A percentile compares a stretch with the other conserved stretches of the same genome.
phyloP scores from a whole-genome alignment of 1,284 basidiomycete species.

The Peniophora sp. region DNA sequence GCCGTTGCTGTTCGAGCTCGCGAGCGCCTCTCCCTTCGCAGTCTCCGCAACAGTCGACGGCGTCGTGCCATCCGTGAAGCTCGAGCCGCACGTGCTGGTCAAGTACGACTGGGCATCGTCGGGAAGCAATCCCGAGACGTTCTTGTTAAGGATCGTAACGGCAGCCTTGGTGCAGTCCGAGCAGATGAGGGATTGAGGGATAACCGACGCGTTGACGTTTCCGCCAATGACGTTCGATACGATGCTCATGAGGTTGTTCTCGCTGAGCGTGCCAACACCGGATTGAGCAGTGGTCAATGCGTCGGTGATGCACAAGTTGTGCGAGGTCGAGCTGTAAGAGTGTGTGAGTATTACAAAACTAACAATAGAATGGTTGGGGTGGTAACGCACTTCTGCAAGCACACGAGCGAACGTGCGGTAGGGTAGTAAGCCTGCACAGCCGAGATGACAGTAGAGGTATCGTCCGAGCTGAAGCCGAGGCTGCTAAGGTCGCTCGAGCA shows the following conservation, averaged over 20 bases:
- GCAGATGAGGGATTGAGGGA: constrained; percentile 42
- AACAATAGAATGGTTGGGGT: neutral
- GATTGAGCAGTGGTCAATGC: constrained; percentile 40
- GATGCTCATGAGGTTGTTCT: constrained; percentile 18
- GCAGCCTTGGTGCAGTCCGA: constrained; percentile 46
- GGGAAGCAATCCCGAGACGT: too few relatives aligned
- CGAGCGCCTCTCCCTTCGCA: constrained; percentile 19
- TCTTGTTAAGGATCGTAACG: constrained; percentile 39
- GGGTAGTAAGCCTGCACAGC: constrained; percentile 41
- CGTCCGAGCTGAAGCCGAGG: constrained; percentile 22
- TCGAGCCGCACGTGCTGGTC: too few relatives aligned
- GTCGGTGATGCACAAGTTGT: constrained; percentile 41
- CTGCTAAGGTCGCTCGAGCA: constrained; percentile 41
- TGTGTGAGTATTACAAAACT: neutral
- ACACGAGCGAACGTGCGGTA: constrained; percentile 37
- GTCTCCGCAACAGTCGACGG: constrained; percentile 29
- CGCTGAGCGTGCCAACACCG: constrained; percentile 27
- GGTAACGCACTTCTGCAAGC: constrained; percentile 47
- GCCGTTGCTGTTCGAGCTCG: constrained; percentile 20
- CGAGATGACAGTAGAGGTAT: constrained; percentile 20
- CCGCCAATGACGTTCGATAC: constrained; percentile 14
- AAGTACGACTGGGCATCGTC: too few relatives aligned
- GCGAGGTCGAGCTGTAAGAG: constrained; percentile 26
- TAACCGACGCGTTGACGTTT: constrained; percentile 8
- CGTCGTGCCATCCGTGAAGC: constrained; percentile 34